Base-by-base conservation (phyloP, 805 yeast species). In the Candida odintsovae region DNA sequence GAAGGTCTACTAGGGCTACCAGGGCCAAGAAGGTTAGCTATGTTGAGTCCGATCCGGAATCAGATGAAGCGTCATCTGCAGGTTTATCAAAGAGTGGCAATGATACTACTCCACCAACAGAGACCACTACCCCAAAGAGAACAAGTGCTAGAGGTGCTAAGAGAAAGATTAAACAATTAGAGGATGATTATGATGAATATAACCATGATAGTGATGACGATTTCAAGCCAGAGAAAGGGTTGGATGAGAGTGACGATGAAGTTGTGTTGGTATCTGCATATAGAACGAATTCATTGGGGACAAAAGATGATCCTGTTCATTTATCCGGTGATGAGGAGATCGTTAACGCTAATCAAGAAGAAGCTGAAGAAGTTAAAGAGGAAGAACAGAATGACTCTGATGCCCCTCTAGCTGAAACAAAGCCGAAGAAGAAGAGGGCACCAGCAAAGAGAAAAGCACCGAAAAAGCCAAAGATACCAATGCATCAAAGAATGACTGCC, bases 401-500 rank as follows among this genome's bases (percentile, higher is more conserved):
- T 35, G 45, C 48, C 2, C 70, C 73, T 3, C 44, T 68, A 38
- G 49, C 55, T 9, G 54, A 35, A 47, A 48, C 57, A 20, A 42
- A 47, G 28, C 49, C 54, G 4, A 46, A 52, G 43, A 38, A 33
- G 25, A 46, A 50, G 9, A 48, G 29, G 13, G 59, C 50, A 38
- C 57, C 49, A 42, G 49, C 55, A 6, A 22, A 52, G 3, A 44
- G 48, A 42, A 54, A 45, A 15, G 48, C 47, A 6, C 60, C 62
- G 15, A 65, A 60, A 51, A 66, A 61, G 53, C 82, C 80, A 8
- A 83, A 82, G 56, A 67, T 82, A 5, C 82, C 90, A 2, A 81
- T 82, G 29, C 84, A 77, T 64, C 82, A 85, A 39, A 70, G 92
- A 41, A 76, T 81, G 59, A 87, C 96, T 1, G 71, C 72, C 35